Conservation (phyloP, 2,329 filamentous ascomycete species). For the Penicillium digitatum region DNA sequence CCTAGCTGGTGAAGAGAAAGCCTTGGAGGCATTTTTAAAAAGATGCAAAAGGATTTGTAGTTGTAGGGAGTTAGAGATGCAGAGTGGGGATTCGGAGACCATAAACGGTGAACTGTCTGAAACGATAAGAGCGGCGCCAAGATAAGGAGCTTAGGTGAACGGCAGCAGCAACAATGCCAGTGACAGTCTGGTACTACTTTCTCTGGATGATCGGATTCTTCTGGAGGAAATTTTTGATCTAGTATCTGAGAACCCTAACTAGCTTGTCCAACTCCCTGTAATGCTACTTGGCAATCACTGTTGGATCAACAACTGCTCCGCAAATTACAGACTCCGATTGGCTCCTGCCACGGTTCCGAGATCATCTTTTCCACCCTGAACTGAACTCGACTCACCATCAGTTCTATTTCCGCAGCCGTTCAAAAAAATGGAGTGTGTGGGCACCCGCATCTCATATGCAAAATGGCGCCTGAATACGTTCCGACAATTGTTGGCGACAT, state of each 20-base stretch:
- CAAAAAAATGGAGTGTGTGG: constrained; percentile 27
- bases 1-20: constrained; percentile 24
- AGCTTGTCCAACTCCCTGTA: neutral
- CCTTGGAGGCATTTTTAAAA: constrained; percentile 24
- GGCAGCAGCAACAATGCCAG: neutral
- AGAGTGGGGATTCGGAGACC: constrained; percentile 3
- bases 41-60: neutral
- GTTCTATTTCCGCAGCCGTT: neutral
- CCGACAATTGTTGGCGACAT: constrained; percentile 16
- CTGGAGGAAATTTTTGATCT: neutral
- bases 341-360: constrained; percentile 2
- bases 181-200: neutral
- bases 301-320: constrained; percentile 7
- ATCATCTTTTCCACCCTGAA: constrained; percentile 7
- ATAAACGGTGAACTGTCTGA: constrained; percentile 2
- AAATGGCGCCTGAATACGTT: constrained; percentile 33
- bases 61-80: constrained; percentile 1
- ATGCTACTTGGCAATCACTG: neutral
- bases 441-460: constrained; percentile 27
- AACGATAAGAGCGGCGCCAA: constrained; percentile 19
- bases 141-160: constrained; percentile 11
- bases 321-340: constrained; percentile 20
- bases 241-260: neutral
- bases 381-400: neutral
- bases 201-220: neutral